Evolutionary conservation across 768 basidiomycete species (phyloP).

Genomic region (Gymnopilus dilepis): DNA sequence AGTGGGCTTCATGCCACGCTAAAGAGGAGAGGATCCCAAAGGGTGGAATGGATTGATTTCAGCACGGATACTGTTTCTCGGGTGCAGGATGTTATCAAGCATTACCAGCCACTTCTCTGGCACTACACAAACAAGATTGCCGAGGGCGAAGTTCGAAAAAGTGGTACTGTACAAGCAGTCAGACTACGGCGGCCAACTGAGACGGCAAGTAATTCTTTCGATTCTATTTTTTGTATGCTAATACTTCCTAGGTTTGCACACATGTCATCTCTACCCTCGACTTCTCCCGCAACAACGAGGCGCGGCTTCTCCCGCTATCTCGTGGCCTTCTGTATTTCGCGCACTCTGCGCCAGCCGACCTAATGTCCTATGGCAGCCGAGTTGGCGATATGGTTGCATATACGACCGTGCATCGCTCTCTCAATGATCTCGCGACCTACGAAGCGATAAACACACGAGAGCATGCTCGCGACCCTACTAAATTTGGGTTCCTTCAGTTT

Average conservation of each 20-base stretch:
- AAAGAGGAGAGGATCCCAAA: too few relatives aligned
- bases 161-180: not conserved
- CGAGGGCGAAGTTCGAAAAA: not conserved
- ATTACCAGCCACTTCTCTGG: slow-evolving; percentile 18
- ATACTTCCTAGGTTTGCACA: not conserved
- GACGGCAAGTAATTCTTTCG: not conserved
- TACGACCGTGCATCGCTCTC: slow-evolving; percentile 21
- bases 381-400: slow-evolving; percentile 24
- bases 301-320: slow-evolving; percentile 25
- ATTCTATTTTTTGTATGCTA: not conserved
- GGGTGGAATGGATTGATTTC: too few relatives aligned
- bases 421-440: slow-evolving; percentile 26
- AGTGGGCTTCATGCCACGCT: too few relatives aligned
- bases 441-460: slow-evolving; percentile 10
- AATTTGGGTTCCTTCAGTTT: too few relatives aligned
- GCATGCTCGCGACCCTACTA: too few relatives aligned
- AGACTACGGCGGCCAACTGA: slow-evolving; percentile 9
- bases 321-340: slow-evolving; percentile 19
- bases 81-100: too few relatives aligned
- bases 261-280: too few relatives aligned
- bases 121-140: slow-evolving; percentile 16
- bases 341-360: slow-evolving; percentile 21
- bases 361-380: slow-evolving; percentile 21
- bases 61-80: too few relatives aligned
- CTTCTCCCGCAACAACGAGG: slow-evolving; percentile 21